A percentile compares a stretch with the other conserved stretches of the same genome.
Evolutionary conservation across 1,284 basidiomycete species (phyloP).

Genomic region (Cystobasidium pallidum): DNA sequence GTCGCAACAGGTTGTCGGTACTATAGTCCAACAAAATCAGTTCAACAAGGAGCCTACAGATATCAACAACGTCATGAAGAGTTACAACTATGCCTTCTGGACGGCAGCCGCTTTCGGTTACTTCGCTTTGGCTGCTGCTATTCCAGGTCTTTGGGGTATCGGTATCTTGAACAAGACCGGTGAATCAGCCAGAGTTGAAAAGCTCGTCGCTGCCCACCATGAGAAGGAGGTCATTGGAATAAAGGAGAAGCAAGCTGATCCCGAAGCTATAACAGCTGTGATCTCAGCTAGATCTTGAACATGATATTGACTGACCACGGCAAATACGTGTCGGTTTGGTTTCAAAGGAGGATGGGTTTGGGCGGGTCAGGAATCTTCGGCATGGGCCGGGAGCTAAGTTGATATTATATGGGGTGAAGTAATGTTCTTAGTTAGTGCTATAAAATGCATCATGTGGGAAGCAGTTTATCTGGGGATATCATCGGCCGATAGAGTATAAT

Average conservation of each 20-base stretch:
- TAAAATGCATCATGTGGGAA: no score
- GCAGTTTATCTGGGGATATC: no score
- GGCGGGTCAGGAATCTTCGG: no score
- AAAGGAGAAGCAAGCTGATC: constrained; percentile 19
- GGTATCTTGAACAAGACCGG: constrained; percentile 39
- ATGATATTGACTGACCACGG: neutral
- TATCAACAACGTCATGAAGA: constrained; percentile 11
- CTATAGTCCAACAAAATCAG: constrained; percentile 22
- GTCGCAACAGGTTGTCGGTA: constrained; percentile 11
- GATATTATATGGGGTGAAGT: neutral
- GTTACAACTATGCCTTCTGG: constrained; percentile 38
- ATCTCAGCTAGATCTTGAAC: constrained; percentile 4
- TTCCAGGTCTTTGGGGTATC: constrained; percentile 35
- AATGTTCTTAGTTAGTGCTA: no score
- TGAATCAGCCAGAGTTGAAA: constrained; percentile 32
- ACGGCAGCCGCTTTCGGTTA: constrained; percentile 18
- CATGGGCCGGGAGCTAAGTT: neutral
- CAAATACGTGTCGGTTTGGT: no score
- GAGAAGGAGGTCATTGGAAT: constrained; percentile 35
- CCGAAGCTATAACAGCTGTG: constrained; percentile 14
- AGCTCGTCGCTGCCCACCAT: constrained; percentile 34
- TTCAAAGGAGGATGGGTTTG: no score
- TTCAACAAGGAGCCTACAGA: constrained; percentile 26
- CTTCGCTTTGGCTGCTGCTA: constrained; percentile 31
- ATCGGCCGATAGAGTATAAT: no score